Conservation (phyloP, 2,329 filamentous ascomycete genomes). For the Herpomyces periplanetae region DNA sequence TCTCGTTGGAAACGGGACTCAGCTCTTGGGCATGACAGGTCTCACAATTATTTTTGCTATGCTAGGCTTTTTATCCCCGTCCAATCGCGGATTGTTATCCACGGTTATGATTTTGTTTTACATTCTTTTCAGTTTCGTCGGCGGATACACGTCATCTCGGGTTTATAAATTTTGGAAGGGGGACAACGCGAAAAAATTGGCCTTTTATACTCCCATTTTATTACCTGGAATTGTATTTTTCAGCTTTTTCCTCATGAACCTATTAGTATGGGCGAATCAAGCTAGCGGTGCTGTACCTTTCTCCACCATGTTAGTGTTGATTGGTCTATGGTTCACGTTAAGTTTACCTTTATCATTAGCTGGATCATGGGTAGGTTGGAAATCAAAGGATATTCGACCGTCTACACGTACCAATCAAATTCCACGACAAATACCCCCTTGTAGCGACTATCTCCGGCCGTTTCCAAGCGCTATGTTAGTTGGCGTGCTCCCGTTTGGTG, state of each 20-base stretch:
- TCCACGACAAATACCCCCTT: conserved; percentile 65
- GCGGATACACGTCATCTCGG: conserved; percentile 54
- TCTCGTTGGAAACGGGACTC: conserved; percentile 62
- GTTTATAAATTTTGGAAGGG: conserved; percentile 84
- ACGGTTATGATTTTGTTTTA: conserved; percentile 80
- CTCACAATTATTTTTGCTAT: conserved; percentile 72
- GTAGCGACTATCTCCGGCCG: conserved; percentile 34
- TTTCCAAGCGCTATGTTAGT: conserved; percentile 69
- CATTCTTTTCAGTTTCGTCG: conserved; percentile 61
- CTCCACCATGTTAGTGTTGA: conserved; percentile 71
- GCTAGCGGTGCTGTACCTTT: conserved; percentile 85
- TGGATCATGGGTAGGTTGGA: conserved; percentile 79
- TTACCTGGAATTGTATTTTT: conserved; percentile 55
- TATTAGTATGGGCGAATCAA: conserved; percentile 76
- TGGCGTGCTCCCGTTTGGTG: conserved; percentile 66
- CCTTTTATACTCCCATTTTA: conserved; percentile 42
- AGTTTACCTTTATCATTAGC: conserved; percentile 61
- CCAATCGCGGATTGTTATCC: conserved; percentile 66
- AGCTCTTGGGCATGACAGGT: conserved; percentile 89
- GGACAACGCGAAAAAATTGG: conserved; percentile 21
- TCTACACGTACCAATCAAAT: conserved; percentile 93
- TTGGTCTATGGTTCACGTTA: conserved; percentile 86
- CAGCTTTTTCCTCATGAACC: conserved; percentile 65
- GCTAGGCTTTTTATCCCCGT: conserved; percentile 71
- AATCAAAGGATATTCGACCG: conserved; percentile 21